Conservation (phyloP, 148 eudicot genomes). For the Spergularia marina region DNA sequence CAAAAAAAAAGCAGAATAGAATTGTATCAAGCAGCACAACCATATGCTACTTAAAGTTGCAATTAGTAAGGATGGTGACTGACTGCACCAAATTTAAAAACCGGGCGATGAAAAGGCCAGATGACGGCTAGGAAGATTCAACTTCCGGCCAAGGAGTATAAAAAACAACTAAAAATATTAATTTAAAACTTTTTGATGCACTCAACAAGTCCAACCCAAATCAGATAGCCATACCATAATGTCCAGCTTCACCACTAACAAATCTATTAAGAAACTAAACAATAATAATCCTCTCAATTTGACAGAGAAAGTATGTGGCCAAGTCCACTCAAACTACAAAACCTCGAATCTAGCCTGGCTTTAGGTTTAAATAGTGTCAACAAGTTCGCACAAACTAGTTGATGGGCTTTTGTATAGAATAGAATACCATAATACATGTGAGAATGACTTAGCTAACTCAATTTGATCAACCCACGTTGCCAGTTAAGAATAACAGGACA, state of each 20-base stretch:
- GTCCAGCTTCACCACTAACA: background rate
- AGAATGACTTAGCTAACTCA: too few relatives aligned
- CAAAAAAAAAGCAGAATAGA: background rate
- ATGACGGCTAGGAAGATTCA: background rate
- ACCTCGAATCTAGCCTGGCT: too few relatives aligned
- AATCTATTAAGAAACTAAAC: background rate
- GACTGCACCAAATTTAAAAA: background rate
- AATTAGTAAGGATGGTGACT: background rate
- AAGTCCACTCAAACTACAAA: too few relatives aligned
- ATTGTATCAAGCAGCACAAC: background rate
- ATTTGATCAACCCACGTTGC: too few relatives aligned
- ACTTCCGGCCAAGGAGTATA: background rate
- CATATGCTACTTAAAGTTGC: background rate
- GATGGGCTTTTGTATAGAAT: too few relatives aligned
- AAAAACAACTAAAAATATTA: background rate
- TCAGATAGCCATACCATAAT: background rate
- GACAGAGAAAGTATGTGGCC: too few relatives aligned
- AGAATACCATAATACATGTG: too few relatives aligned
- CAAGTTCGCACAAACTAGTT: too few relatives aligned
- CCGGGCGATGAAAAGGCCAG: background rate
- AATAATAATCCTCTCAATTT: background rate
- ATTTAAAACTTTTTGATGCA: background rate
- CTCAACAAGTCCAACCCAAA: background rate
- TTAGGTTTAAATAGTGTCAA: too few relatives aligned
- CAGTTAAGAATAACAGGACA: too few relatives aligned